These are phyloP conservation scores for Puccinia brachypodii DNA, from an alignment of 1,284 basidiomycete genomes.

Conservation along the genomic window DNA sequence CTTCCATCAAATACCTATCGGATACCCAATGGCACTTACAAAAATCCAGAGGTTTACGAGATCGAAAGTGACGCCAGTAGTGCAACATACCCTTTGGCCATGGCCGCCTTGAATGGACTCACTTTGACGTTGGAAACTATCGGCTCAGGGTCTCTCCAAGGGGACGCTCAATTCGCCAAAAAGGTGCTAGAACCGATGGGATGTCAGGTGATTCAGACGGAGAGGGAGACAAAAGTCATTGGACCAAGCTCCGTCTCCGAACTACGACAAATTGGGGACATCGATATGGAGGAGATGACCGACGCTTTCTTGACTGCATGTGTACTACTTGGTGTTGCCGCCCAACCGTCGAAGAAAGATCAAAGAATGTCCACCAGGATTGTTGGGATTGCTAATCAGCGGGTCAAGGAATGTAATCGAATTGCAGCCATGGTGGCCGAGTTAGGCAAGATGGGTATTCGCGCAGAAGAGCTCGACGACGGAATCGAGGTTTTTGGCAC, in stretches of 20 bases:
- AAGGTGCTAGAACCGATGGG: slow-evolving; percentile 94
- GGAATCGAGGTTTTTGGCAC: slow-evolving; percentile 87
- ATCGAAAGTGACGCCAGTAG: slow-evolving; percentile 95
- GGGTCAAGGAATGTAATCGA: slow-evolving; percentile 97
- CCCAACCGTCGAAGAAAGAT: slow-evolving; percentile 54
- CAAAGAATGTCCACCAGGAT: slow-evolving; percentile 70
- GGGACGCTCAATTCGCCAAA: slow-evolving; percentile 91
- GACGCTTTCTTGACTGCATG: slow-evolving; percentile 97
- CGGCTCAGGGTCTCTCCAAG: slow-evolving; percentile 85
- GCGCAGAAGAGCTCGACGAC: slow-evolving; percentile 87
- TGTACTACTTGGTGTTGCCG: slow-evolving; percentile 83
- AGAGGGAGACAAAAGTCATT: slow-evolving; percentile 83
- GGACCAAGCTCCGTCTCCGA: slow-evolving; percentile 75
- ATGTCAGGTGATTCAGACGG: slow-evolving; percentile 83
- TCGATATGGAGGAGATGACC: slow-evolving; percentile 99
- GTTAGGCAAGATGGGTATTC: slow-evolving; percentile 90
- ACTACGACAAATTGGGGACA: slow-evolving; percentile 77
- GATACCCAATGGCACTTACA: slow-evolving; percentile 79
- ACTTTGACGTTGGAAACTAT: slow-evolving; percentile 91
- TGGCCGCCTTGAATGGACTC: slow-evolving; percentile 93
- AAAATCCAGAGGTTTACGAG: slow-evolving; percentile 75
- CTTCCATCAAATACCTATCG: slow-evolving; percentile 76
- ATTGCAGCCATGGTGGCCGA: slow-evolving; percentile 96
- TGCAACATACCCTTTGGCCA: slow-evolving; percentile 93
- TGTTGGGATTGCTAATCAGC: slow-evolving; percentile 93